Evolutionary conservation across 2,329 filamentous ascomycete genomes (phyloP), one percentile per base, ranked within the genome.

Genomic region (Pyrenophora tritici-repentis): DNA sequence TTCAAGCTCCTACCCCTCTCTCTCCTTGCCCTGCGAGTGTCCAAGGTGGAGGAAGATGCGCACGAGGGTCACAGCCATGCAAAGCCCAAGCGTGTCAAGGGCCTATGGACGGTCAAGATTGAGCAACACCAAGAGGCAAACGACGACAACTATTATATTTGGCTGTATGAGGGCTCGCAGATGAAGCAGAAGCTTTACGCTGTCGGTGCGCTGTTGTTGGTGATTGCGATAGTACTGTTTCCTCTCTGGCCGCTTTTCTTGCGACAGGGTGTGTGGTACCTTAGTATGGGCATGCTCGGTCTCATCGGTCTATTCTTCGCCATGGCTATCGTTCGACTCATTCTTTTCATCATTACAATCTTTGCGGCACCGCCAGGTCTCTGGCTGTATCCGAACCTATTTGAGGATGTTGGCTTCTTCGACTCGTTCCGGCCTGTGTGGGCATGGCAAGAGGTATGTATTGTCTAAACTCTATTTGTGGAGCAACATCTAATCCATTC

Each of bases 381-480:
- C n/a, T 99, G 94, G 94, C 82, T 99, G 37, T 99, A 93, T 77
- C 94, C 94, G 41, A 99, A 99, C 71, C 79, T 99, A 16, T 99
- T 97, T 79, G 94, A 99, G 74, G 94, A 99, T 71, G 94, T 99
- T 22, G 96, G 93, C 6, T 97, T 99, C 78, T 88, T 99, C 75
- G 94, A 99, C 73, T 95, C 90, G 68, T 99, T 99, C 83, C 88
- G 88, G 70, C 94, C 94, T 16, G 77, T 96, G 5, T 99, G 94
- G 93, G 94, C 91, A 53, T 99, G 94, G 94, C 94, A 99, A 74
- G 92, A 96, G 84, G 91, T 95, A 62, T 24, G 64, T 51, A n/a
- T 12, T 20, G 13, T 10, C 16, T 12, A 2, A 6, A 16, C 10
- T 32, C n/a, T 14, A 10, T 6, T 16, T 13, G 16, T 2, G n/a